Base-by-base conservation (phyloP, 202 grass and related monocot genomes). In the Saccharum hybrid region DNA sequence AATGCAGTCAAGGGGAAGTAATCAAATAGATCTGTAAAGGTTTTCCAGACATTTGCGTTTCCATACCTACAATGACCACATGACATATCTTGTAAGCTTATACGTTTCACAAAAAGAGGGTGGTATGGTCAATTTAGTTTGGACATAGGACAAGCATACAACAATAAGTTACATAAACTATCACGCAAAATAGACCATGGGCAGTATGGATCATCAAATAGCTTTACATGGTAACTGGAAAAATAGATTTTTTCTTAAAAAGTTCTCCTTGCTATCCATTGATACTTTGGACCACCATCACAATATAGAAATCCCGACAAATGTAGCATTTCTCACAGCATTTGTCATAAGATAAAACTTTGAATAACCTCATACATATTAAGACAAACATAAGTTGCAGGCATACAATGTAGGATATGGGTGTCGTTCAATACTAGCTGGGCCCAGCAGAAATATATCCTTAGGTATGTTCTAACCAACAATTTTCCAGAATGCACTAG, bases 11-110 rank as follows among this genome's bases (percentile, higher is more conserved):
- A 86, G 6, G 97, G 97, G 68, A 99, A 92, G 90, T 96, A 99
- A 87, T 99, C 97, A 75, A 99, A 99, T 8, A 99, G 88, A 76
- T 99, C 97, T 42, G 97, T 99, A 78, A 99, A 99, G 54, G 83
- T 96, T 91, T 99, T 99, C 97, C 97, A 99, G 7, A 99, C 97
- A 66, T 90, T 99, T 86, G 97, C 97, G 48, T 94, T 99, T 28
- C 97, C 97, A 43, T 99, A 99, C 90, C 97, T 99, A 79, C 65
- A 91, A 88, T 60, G 22, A 82, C 79, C 16, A 68, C 67, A 38
- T 6, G 6, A 80, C 71, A 41, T 14, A 40, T 51, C 52, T 56
- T 16, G 3, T 23, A 70, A 84, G 4, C 42, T 77, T 22, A 62
- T 5, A 68, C 19, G 5, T 34, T 22, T 52, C 14, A 22, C 10